Conservation (phyloP, 129 eudicot species). For the Solidago caesia region DNA sequence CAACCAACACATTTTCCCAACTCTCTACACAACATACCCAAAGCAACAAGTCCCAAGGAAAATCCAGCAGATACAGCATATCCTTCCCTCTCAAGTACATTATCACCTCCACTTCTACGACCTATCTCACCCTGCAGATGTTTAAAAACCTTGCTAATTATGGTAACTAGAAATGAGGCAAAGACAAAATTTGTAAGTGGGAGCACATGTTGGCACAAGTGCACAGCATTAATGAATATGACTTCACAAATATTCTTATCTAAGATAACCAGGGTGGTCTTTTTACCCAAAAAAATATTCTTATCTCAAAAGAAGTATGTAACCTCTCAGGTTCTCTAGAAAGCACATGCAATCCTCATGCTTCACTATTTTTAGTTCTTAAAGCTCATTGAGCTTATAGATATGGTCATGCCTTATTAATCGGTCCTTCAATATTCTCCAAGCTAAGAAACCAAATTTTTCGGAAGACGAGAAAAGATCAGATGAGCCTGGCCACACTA, state of each 20-base stretch:
- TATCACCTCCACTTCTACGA: constrained; percentile 99
- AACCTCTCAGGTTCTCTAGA: not conserved
- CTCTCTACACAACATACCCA: constrained; percentile 52
- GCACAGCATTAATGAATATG: not conserved
- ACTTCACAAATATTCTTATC: constrained; percentile 7
- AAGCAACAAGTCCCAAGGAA: constrained; percentile 89
- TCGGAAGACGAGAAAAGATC: not conserved
- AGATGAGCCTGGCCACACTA: too few species aligned
- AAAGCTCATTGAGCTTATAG: not conserved
- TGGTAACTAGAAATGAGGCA: not conserved
- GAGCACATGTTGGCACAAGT: not conserved
- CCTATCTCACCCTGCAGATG: constrained; percentile 85
- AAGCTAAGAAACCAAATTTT: constrained; percentile 8
- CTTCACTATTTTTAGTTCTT: constrained; percentile 11
- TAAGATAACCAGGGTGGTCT: too few species aligned
- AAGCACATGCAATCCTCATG: constrained; percentile 14
- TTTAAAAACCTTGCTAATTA: constrained; percentile 11
- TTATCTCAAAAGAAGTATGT: not conserved
- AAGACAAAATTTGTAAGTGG: not conserved
- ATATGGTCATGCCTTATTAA: not conserved
- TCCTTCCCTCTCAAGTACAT: constrained; percentile 98
- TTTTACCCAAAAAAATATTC: not conserved
- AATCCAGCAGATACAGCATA: constrained; percentile 97
- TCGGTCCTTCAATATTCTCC: not conserved
- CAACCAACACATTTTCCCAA: not conserved